These are phyloP conservation scores for Gastrodia elata DNA, from an alignment of 106 monocot species.

Conservation along the genomic window DNA sequence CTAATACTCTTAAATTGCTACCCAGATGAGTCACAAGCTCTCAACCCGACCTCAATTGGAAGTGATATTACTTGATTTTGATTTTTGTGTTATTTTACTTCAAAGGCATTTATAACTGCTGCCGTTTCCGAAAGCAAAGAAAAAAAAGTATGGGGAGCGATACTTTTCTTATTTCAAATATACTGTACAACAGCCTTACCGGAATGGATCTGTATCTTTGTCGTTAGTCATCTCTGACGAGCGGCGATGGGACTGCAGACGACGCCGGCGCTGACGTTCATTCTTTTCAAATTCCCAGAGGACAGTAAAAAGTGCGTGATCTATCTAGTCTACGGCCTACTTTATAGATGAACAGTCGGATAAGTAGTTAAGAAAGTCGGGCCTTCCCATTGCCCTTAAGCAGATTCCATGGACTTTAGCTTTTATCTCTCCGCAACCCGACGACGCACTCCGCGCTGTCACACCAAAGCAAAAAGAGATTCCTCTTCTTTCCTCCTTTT, in stretches of 20 bases:
- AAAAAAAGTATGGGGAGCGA: too few species aligned
- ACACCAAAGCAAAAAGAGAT: conserved; percentile 12
- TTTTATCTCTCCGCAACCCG: conserved; percentile 12
- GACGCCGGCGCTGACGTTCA: neutral
- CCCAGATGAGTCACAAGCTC: too few species aligned
- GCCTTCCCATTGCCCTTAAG: neutral
- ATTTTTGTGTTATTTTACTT: too few species aligned
- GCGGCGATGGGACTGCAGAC: neutral
- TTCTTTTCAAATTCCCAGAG: conserved; percentile 7
- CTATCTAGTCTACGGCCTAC: neutral
- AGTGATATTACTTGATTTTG: too few species aligned
- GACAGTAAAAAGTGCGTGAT: conserved; percentile 10
- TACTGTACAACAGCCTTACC: too few species aligned
- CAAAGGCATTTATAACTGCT: too few species aligned
- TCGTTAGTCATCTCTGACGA: neutral
- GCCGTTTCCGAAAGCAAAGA: too few species aligned
- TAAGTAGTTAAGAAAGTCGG: neutral
- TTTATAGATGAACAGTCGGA: neutral
- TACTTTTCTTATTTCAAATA: too few species aligned
- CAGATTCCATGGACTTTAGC: neutral
- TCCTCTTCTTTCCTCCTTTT: conserved; percentile 3
- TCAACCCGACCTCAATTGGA: too few species aligned
- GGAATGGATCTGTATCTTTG: too few species aligned
- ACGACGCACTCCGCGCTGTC: conserved; percentile 31
- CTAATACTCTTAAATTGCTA: too few species aligned